Base-by-base conservation (phyloP, 1,284 basidiomycete genomes). In the Cryptococcus amylolentus region DNA sequence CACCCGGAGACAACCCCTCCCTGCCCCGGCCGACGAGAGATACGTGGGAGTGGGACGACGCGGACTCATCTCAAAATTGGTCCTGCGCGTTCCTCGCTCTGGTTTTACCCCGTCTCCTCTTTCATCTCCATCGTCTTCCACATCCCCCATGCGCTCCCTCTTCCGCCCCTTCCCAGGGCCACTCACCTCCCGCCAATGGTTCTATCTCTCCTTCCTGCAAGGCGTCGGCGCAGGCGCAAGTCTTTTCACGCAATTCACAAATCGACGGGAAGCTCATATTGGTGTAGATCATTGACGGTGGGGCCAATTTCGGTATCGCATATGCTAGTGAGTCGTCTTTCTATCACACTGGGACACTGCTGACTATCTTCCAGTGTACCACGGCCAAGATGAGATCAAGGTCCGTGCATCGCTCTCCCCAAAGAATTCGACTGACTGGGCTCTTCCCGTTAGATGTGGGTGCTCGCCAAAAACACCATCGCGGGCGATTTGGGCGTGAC, bases 401-500 rank as follows among this genome's bases (percentile, higher is more conserved):
- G 60, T 58, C 4, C 40, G 59, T 55, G n/a, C 37, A 28, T 20
- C 46, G 35, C 41, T 45, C 16, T 47, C 6, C 28, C 20, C 18
- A 37, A 35, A 18, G 9, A 18, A 45, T 3, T 20, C 50, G 12
- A 10, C 40, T 20, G 38, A n/a, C 27, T 39, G 31, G 14, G 2
- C 5, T 48, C 9, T 23, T 27, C 46, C 26, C 20, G 35, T 9
- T 53, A 69, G 68, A 75, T 78, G 69, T 78, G 77, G 77, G 71
- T 77, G 3, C 69, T 78, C 45, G 55, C 46, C 27, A 60, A 75
- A 50, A 75, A 71, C 55, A 77, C 76, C 6, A 66, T 77, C 16
- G 70, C 77, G 6, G 76, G 77, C 37, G 76, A 77, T 52, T 66
- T 78, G 5, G 77, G 77, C 20, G 76, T 78, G 4, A 77, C 77